phyloP scores from a whole-genome alignment of 192 early-diverging fungal genomes.

The Cladochytrium replicatum region DNA sequence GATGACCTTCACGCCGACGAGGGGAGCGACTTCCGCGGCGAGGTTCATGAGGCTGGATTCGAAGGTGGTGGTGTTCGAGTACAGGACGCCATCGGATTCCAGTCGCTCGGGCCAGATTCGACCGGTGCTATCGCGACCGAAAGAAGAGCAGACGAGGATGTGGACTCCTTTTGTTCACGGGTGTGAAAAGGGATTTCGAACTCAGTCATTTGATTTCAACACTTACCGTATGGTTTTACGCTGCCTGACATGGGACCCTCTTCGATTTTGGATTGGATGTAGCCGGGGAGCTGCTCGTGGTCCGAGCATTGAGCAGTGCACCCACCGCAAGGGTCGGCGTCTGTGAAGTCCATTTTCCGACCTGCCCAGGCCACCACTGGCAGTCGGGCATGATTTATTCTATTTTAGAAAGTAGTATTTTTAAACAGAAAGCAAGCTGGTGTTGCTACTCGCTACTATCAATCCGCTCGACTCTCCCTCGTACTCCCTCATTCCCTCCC shows the following conservation, averaged over 20 bases:
- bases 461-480: no score
- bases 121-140: no score
- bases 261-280: slow-evolving; percentile 28
- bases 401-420: no score
- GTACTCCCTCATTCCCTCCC: no score
- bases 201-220: no score
- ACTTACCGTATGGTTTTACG: slow-evolving; percentile 37
- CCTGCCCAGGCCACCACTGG: no score
- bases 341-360: slow-evolving; percentile 15
- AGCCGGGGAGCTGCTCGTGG: slow-evolving; percentile 30
- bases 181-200: no score
- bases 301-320: slow-evolving; percentile 28
- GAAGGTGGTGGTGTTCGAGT: not conserved
- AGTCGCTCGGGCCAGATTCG: slow-evolving; percentile 25
- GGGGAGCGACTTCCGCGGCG: not conserved
- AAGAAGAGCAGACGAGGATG: slow-evolving; percentile 23
- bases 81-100: slow-evolving; percentile 11
- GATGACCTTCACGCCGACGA: no score
- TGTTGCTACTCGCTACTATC: no score
- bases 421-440: no score
- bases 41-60: not conserved
- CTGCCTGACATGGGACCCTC: slow-evolving; percentile 12
- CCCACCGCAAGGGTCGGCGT: slow-evolving; percentile 28
- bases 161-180: no score
- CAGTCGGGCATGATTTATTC: no score